Evolutionary conservation across 805 yeast species (phyloP).

Genomic region (Kodamaea kakaduensis): DNA sequence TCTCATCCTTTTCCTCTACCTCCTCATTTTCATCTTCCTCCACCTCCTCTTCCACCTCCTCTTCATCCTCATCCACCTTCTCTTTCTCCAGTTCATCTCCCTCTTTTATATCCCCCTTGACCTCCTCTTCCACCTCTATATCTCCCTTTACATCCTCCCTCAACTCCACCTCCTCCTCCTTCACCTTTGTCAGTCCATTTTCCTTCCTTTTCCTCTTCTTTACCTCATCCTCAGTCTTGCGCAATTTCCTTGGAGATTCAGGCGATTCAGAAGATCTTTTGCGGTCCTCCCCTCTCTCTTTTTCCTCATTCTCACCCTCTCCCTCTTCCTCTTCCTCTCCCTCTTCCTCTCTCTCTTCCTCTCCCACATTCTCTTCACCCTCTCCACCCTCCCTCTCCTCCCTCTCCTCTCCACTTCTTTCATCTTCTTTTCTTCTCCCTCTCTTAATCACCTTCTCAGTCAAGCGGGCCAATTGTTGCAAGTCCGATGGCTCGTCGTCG

Average conservation of each 20-base stretch:
- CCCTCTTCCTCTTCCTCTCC: constrained; percentile 9
- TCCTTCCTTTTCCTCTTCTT: constrained; percentile 37
- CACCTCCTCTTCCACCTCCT: constrained; percentile 30
- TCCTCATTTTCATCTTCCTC: constrained; percentile 17
- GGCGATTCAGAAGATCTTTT: no score
- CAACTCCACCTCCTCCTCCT: constrained; percentile 5
- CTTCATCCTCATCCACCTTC: constrained; percentile 94
- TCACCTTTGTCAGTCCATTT: neutral
- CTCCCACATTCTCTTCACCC: constrained; percentile 2
- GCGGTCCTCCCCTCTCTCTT: constrained; percentile 36
- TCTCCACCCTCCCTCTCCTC: neutral
- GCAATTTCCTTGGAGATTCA: no score
- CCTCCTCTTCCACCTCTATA: constrained; percentile 41
- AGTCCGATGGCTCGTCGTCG: constrained; percentile 32
- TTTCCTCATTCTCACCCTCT: constrained; percentile 15
- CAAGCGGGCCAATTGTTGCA: constrained; percentile 38
- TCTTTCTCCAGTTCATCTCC: constrained; percentile 43
- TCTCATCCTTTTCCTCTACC: constrained; percentile 10
- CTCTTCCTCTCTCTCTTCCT: constrained; percentile 7
- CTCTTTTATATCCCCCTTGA: constrained; percentile 45
- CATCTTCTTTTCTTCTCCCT: neutral
- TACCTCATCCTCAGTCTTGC: constrained; percentile 19
- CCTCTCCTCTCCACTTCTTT: constrained; percentile 7
- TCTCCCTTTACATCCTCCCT: constrained; percentile 5
- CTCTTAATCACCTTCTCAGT: constrained; percentile 24